Evolutionary conservation across 108 stramenopile species (phyloP), one percentile per base, ranked within the genome.

Genomic region (Cyclotella sp.): DNA sequence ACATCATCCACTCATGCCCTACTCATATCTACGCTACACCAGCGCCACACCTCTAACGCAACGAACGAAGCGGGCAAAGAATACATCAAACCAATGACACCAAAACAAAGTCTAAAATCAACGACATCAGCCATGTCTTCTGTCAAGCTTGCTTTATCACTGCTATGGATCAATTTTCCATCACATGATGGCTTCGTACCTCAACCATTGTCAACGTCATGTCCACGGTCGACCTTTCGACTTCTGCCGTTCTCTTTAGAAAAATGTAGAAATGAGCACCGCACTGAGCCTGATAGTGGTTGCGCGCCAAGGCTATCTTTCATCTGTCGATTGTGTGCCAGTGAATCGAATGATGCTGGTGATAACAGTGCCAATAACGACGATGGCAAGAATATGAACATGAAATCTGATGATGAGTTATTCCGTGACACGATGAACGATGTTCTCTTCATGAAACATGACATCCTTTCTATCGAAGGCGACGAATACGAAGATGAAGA

Each of bases 401-500:
- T 70, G 62, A 68, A 73, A 51, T 75, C 73, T 22, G 80, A 81
- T 53, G 73, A 81, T 49, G 73, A 54, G 16, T 51, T 70, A 27
- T 65, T 75, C 51, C 73, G 73, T 39, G 68, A 64, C 11, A 45
- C 63, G 11, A 60, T 68, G 15, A 24, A 41, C 27, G 55, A 57
- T 27, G 49, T 47, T 11, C 29, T 65, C 39, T 28, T 55, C 39
- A 42, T 49, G 13, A 55, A 62, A 26, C 46, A 74, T 18, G 47
- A 61, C 18, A 44, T 81, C n/a, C 10, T 60, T 9, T 73, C 66
- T 40, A 61, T 67, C 19, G 63, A 55, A 29, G 65, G 39, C 42
- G 21, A 51, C 46, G 22, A 58, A 24, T 63, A 79, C 45, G 86
- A 52, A 12, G 84, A 89, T 4, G 82, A 77, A 9, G 80, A 79